Evolutionary conservation across 345 rosid genomes (phyloP).

Genomic region (Theobroma cacao): DNA sequence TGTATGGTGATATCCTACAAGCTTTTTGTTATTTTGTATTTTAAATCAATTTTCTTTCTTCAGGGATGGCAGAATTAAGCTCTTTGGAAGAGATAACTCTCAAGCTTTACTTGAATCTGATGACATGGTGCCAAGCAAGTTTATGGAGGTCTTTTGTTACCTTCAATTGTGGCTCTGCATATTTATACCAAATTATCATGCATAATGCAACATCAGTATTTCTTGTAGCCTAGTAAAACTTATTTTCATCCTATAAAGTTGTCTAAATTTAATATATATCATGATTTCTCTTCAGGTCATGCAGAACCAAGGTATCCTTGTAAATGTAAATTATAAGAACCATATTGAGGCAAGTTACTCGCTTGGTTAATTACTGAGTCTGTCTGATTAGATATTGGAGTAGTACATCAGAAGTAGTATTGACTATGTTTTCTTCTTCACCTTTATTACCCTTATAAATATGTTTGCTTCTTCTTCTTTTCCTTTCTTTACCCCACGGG

Average conservation of each 20-base stretch:
- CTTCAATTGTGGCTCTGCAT: constrained; percentile 6
- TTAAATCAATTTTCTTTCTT: background rate
- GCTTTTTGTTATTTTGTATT: background rate
- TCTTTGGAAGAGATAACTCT: constrained; percentile 70
- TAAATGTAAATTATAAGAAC: constrained; percentile 66
- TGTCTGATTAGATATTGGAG: background rate
- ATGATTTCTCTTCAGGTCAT: constrained; percentile 46
- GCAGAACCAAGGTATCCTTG: constrained; percentile 67
- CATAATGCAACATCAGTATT: background rate
- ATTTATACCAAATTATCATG: background rate
- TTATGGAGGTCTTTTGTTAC: constrained; percentile 54
- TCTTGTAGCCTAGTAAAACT: background rate
- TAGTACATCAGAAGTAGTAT: background rate
- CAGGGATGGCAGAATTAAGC: constrained; percentile 86
- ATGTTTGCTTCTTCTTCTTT: background rate
- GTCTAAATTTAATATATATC: constrained; percentile 4
- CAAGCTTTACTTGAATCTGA: constrained; percentile 65
- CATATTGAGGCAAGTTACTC: constrained; percentile 67
- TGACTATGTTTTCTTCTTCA: background rate
- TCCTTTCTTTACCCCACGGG: background rate
- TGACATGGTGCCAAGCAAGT: constrained; percentile 62
- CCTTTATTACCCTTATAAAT: background rate
- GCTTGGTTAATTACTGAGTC: background rate
- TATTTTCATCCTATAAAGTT: background rate
- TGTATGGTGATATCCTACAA: background rate